These are phyloP conservation scores for Leccinum ochraceum DNA, from an alignment of 768 basidiomycete genomes.

Conservation along the genomic window DNA sequence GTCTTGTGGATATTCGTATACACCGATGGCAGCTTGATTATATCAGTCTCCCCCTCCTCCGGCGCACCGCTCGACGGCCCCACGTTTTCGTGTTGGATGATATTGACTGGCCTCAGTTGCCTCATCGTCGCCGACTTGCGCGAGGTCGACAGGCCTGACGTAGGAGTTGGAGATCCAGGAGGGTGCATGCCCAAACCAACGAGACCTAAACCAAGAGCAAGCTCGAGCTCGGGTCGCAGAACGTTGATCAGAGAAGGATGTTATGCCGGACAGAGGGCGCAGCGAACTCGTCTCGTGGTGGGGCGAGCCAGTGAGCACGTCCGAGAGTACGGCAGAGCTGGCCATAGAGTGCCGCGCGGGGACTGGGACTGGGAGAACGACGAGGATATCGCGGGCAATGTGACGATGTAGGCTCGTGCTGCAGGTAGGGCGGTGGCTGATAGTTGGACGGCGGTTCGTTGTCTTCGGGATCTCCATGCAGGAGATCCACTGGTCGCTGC, in stretches of 20 bases:
- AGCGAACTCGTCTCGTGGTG: conserved; percentile 8
- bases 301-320: conserved; percentile 22
- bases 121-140: too few species aligned
- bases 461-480: conserved; percentile 54
- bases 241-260: conserved; percentile 36
- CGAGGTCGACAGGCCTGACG: conserved; percentile 28
- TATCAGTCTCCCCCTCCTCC: too few species aligned
- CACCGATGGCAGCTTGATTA: too few species aligned
- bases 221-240: conserved; percentile 44
- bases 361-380: conserved; percentile 35
- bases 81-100: too few species aligned
- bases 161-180: conserved; percentile 20
- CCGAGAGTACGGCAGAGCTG: conserved; percentile 16
- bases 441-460: conserved; percentile 41
- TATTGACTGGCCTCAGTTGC: too few species aligned
- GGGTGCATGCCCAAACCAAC: conserved; percentile 3
- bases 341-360: conserved; percentile 20
- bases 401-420: conserved; percentile 53
- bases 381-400: too few species aligned
- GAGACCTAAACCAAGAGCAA: conserved; percentile 25
- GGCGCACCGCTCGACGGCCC: too few species aligned
- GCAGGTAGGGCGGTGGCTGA: conserved; percentile 64
- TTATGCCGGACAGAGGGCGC: conserved; percentile 27
- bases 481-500: conserved; percentile 57
- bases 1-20: too few species aligned